Percentiles rank a stretch among this genome's conserved stretches.
Evolutionary conservation across 2,329 filamentous ascomycete species (phyloP).

Genomic region (Aureobasidium uvarum): DNA sequence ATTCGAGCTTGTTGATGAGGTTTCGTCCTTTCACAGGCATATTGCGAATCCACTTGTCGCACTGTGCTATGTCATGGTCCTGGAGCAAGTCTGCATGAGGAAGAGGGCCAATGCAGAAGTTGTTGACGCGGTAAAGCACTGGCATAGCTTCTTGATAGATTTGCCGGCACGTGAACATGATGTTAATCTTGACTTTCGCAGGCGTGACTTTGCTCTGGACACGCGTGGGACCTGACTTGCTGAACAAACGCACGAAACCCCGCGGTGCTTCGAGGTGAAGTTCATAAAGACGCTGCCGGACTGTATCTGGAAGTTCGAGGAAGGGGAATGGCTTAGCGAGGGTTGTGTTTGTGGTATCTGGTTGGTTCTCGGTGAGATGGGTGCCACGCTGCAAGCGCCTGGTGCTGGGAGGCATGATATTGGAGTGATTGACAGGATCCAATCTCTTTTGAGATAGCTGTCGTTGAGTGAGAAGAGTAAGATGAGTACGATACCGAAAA

Average conservation of each 20-base stretch:
- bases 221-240: not conserved
- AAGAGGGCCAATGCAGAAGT: not conserved
- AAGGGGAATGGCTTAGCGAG: constrained; percentile 11
- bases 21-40: constrained; percentile 17
- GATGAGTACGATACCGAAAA: not conserved
- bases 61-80: not conserved
- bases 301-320: constrained; percentile 9
- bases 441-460: not conserved
- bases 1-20: constrained; percentile 5
- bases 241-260: not conserved
- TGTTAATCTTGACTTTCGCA: constrained; percentile 4
- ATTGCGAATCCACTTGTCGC: not conserved
- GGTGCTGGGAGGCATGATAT: constrained; percentile 1
- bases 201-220: not conserved
- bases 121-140: constrained; percentile 15
- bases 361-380: not conserved
- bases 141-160: constrained; percentile 15
- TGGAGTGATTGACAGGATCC: too few species aligned
- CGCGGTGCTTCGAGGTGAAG: constrained; percentile 7
- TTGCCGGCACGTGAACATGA: constrained; percentile 14
- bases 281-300: constrained; percentile 14
- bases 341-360: not conserved
- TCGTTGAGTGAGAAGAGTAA: not conserved
- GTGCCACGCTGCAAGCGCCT: not conserved
- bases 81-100: not conserved